Percentiles rank a stretch among this genome's conserved stretches.
phyloP scores from a whole-genome alignment of 345 rosid species.

The Physaria fendleri region DNA sequence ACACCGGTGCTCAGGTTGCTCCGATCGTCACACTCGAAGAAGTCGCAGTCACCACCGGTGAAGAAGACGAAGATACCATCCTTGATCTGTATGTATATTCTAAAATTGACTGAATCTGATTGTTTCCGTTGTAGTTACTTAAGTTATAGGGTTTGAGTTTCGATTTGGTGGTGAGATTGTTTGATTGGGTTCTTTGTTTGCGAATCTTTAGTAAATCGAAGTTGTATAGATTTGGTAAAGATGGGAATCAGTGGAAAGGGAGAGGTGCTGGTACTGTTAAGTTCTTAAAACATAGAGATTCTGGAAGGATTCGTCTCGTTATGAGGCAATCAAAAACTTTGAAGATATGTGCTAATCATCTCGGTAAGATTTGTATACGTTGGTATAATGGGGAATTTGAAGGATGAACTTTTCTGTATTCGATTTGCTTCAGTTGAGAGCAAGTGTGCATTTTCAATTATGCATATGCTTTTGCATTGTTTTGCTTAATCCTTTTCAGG shows the following conservation, averaged over 20 bases:
- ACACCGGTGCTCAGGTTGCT: conserved; percentile 89
- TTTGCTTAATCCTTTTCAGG: neutral
- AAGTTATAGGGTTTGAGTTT: neutral
- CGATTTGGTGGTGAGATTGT: neutral
- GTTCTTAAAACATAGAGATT: conserved; percentile 69
- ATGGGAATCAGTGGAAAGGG: conserved; percentile 85
- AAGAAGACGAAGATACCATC: conserved; percentile 69
- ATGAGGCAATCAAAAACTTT: conserved; percentile 89
- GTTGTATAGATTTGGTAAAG: conserved; percentile 77
- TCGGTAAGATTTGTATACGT: conserved; percentile 35
- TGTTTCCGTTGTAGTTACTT: neutral
- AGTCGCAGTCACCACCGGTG: conserved; percentile 77
- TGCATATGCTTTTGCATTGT: neutral
- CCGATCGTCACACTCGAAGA: conserved; percentile 82
- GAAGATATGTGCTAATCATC: conserved; percentile 95
- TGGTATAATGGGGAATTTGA: conserved; percentile 42
- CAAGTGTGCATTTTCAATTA: conserved; percentile 23
- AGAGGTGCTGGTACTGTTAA: conserved; percentile 86
- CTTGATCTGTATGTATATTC: conserved; percentile 72
- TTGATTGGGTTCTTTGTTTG: neutral
- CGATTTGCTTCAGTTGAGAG: conserved; percentile 64
- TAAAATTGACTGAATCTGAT: conserved; percentile 21
- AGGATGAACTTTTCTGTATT: conserved; percentile 74
- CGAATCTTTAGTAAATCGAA: conserved; percentile 60
- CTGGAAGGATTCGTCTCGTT: conserved; percentile 72